Evolutionary conservation across 495 filamentous ascomycete genomes (phyloP), one percentile per base, ranked within the genome.

Genomic region (Penicillium bovifimosum): DNA sequence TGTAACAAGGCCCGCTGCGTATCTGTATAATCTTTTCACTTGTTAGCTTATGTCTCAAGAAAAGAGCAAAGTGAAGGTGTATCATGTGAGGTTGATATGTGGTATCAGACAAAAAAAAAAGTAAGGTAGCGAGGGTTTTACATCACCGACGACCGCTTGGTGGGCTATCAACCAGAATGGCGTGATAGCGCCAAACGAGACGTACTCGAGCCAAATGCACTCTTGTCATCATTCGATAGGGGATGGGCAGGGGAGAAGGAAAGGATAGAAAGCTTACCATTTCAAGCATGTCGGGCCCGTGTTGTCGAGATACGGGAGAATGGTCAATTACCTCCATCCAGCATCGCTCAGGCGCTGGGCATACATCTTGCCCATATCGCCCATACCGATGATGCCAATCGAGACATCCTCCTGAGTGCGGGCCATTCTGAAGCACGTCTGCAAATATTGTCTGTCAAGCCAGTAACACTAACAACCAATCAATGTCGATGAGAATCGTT

Each of bases 161-260:
- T 46, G 52, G 54, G 58, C 63, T 52, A 64, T 56, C 62, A 63
- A 66, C 80, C 82, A 85, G 71, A 77, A 86, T 71, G 78, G 75
- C 53, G 49, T 62, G 48, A 51, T 58, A 58, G 60, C 35, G 50
- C 62, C 60, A 53, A 52, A 60, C 77, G 70, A 62, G 66, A 79
- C 81, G 88, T 95, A 78, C 90, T 96, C 90, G 88, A 96, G 91
- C 91, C 91, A 96, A 96, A 96, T 96, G 91, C 91, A 88, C 91
- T 96, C 91, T 89, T 88, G 90, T 96, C 91, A 96, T 96, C 91
- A 92, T 91, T 65, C 61, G 63, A 74, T 20, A 62, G 47, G 47
- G 49, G 26, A 39, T 52, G 58, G 57, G 11, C 13, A 26, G 52
- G 36, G 41, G 43, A 42, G 47, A 61, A 49, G 47, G 56, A 40